A percentile compares a stretch with the other conserved stretches of the same genome.
Evolutionary conservation across 768 basidiomycete species (phyloP).

Genomic region (Kwoniella botswanensis): DNA sequence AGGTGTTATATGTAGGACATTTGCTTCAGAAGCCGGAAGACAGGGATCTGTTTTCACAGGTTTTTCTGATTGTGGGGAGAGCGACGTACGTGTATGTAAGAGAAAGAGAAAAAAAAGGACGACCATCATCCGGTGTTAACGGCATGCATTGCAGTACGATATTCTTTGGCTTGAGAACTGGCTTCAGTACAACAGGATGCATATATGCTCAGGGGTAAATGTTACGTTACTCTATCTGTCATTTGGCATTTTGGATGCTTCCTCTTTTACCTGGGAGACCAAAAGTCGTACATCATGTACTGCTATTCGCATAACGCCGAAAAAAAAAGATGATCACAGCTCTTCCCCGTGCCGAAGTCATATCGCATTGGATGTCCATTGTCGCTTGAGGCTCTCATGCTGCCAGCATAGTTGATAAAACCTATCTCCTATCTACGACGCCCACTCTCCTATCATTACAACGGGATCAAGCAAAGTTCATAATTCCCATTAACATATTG

Average conservation of each 20-base stretch:
- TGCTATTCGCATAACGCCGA: not conserved
- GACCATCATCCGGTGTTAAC: not conserved
- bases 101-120: not conserved
- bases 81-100: not conserved
- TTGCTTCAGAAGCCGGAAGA: not conserved
- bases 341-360: too few species aligned
- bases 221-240: not conserved
- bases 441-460: not conserved
- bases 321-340: not conserved
- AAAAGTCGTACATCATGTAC: not conserved
- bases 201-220: not conserved
- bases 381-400: too few species aligned
- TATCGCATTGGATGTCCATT: too few species aligned
- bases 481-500: not conserved
- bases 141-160: not conserved
- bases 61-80: not conserved
- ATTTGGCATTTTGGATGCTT: too few species aligned
- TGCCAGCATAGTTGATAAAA: too few species aligned
- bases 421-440: too few species aligned
- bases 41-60: not conserved
- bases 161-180: not conserved
- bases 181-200: too few species aligned
- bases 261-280: too few species aligned
- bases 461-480: slow-evolving; percentile 7
- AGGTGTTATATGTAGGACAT: not conserved